These are phyloP conservation scores for Apiotrichum brassicae DNA, from an alignment of 1,284 basidiomycete genomes.

Conservation along the genomic window DNA sequence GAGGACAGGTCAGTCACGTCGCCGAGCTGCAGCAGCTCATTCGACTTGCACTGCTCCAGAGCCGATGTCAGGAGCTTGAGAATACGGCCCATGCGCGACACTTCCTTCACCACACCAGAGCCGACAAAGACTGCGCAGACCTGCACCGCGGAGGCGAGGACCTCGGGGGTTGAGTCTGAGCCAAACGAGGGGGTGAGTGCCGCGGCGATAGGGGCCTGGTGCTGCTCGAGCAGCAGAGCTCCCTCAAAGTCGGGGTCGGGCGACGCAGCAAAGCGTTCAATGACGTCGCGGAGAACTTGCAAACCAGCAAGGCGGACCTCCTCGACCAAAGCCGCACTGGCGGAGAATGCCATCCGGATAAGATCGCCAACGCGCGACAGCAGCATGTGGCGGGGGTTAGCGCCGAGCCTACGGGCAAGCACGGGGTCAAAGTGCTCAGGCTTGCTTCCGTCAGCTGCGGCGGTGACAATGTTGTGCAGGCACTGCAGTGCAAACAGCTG, in stretches of 20 bases:
- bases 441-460: constrained; percentile 65
- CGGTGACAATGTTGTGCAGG: constrained; percentile 78
- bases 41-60: constrained; percentile 82
- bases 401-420: constrained; percentile 51
- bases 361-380: constrained; percentile 57
- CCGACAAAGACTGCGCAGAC: constrained; percentile 94
- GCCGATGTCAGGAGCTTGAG: constrained; percentile 80
- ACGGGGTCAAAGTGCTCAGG: constrained; percentile 74
- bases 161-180: constrained; percentile 89
- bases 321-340: constrained; percentile 89
- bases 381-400: constrained; percentile 37
- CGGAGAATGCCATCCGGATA: constrained; percentile 96
- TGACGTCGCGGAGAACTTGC: constrained; percentile 81
- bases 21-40: constrained; percentile 76
- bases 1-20: constrained; percentile 82
- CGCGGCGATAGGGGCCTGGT: constrained; percentile 96
- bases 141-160: constrained; percentile 83
- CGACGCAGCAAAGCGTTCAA: constrained; percentile 79
- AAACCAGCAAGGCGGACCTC: constrained; percentile 93
- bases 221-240: constrained; percentile 87
- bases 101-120: constrained; percentile 88
- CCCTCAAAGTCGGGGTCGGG: constrained; percentile 92
- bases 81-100: constrained; percentile 86
- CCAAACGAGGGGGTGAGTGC: constrained; percentile 97
- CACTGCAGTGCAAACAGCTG: constrained; percentile 92